Evolutionary conservation across 495 filamentous ascomycete species (phyloP), one percentile per base, ranked within the genome.

Genomic region (Penicillium waksmanii): DNA sequence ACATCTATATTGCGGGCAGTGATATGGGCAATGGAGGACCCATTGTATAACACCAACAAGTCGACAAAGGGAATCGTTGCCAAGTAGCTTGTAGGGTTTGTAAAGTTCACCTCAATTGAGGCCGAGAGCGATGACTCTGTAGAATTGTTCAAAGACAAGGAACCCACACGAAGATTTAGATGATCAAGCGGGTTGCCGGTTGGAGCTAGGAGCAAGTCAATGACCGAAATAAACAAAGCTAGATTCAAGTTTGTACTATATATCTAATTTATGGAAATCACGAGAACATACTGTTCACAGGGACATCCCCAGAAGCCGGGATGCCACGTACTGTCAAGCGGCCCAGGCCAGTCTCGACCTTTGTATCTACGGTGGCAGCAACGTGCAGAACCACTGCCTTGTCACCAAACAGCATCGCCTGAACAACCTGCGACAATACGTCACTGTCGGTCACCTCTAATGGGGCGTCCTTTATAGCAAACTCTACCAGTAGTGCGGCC

Each of bases 11-110:
- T 76, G 44, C 75, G 75, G 3, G 85, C 82, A 1, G 78, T 87
- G 7, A 87, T 84, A 71, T 93, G 89, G 50, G 90, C 95, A 13
- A 98, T 74, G 11, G 87, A 67, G 0, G 89, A 88, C 23, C 76
- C 84, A 63, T 96, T 95, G 69, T 81, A 87, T 27, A 89, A 67
- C 34, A 98, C 67, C 56, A 91, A 80, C 36, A 96, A 77, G 66
- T 91, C 91, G 48, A 90, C 64, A 59, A 87, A 94, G 9, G 95
- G 94, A 40, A 98, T 76, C 18, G 79, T 77, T 0, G 89, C 92
- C 23, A 89, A 86, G 71, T 97, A 97, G 1, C 86, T 77, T 1
- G 92, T 96, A 3, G 95, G 95, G 66, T 98, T 98, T 2, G 89
- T 94, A 58, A 97, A 77, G 68, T 93, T 95, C 56, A 96, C 75